These are phyloP conservation scores for Oligophagozyma castellii DNA, from an alignment of 1,139 yeast genomes.

Conservation along the genomic window DNA sequence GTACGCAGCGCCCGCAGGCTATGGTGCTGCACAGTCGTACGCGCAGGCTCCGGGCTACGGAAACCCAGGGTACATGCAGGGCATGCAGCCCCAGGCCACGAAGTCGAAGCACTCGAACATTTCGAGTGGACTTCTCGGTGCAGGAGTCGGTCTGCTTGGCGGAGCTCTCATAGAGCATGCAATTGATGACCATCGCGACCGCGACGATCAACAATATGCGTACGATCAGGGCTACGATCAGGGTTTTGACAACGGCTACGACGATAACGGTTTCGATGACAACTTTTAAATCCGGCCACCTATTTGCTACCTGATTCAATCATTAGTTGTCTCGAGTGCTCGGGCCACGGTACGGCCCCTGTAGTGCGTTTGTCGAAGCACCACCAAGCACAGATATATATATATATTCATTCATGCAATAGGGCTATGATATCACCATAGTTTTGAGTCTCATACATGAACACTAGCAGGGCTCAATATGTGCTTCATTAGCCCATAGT, in stretches of 20 bases:
- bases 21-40: too few species aligned
- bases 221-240: constrained; percentile 19
- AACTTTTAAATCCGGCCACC: neutral
- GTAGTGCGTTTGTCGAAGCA: too few species aligned
- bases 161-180: constrained; percentile 42
- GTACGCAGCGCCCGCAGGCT: constrained; percentile 5
- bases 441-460: too few species aligned
- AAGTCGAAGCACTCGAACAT: constrained; percentile 24
- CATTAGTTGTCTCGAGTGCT: too few species aligned
- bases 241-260: constrained; percentile 15
- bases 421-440: too few species aligned
- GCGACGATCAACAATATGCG: constrained; percentile 9
- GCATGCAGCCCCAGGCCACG: constrained; percentile 12
- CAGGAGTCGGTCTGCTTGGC: constrained; percentile 71
- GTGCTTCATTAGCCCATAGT: too few species aligned
- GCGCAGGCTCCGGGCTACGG: constrained; percentile 5
- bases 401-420: too few species aligned
- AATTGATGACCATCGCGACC: constrained; percentile 8
- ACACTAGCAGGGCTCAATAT: too few species aligned
- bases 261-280: constrained; percentile 6
- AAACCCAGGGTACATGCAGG: constrained; percentile 7
- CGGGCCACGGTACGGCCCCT: too few species aligned
- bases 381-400: too few species aligned
- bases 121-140: constrained; percentile 48
- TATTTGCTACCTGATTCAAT: too few species aligned